Conservation (phyloP, 192 early-diverging fungal genomes). For the Borealophlyctis nickersoniae region DNA sequence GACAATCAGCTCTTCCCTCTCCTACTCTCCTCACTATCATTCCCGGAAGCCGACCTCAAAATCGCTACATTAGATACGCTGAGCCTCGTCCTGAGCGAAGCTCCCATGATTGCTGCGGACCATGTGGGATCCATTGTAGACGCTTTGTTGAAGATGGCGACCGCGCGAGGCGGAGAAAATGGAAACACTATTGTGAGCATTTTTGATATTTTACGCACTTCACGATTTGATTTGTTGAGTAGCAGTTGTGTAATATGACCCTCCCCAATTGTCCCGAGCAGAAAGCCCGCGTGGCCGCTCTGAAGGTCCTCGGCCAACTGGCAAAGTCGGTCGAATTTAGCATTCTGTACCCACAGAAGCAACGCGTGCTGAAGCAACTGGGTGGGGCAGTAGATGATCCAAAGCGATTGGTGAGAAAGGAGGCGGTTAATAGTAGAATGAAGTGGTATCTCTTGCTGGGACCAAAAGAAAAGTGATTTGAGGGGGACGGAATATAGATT, state of each 20-base stretch:
- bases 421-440: constrained; percentile 81
- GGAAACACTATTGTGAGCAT: constrained; percentile 25
- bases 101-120: constrained; percentile 59
- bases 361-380: constrained; percentile 62
- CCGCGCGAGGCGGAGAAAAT: not conserved
- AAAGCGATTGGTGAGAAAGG: constrained; percentile 81
- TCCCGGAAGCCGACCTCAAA: constrained; percentile 58
- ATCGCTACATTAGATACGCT: constrained; percentile 63
- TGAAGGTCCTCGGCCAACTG: constrained; percentile 65
- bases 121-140: constrained; percentile 40
- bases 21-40: constrained; percentile 68
- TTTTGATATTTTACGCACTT: not conserved
- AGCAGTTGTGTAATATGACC: not conserved
- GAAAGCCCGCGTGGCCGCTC: constrained; percentile 68
- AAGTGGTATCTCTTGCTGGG: constrained; percentile 70
- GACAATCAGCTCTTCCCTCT: constrained; percentile 67
- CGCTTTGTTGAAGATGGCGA: constrained; percentile 15
- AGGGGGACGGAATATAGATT: no score
- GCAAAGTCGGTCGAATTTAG: constrained; percentile 61
- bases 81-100: constrained; percentile 66
- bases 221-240: no score
- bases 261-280: not conserved
- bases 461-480: constrained; percentile 3
- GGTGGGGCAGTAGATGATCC: constrained; percentile 73
- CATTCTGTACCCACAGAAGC: constrained; percentile 60